Evolutionary conservation across 805 yeast genomes (phyloP), one percentile per base, ranked within the genome.

Genomic region (Lachancea thermotolerans): DNA sequence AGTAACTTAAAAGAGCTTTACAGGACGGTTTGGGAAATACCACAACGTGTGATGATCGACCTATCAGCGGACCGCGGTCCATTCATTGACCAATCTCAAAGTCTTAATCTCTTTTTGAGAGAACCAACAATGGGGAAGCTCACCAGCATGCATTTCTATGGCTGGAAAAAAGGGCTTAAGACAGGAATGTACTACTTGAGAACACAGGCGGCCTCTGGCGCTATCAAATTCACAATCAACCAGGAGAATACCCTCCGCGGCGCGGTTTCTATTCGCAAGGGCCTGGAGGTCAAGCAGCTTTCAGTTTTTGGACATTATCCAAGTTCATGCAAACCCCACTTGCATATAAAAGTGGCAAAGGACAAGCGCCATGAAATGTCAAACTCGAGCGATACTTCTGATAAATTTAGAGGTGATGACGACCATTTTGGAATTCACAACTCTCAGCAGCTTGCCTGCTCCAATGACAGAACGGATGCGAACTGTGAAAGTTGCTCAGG

Each of bases 151-250:
- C 98, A 90, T 65, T 90, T 90, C 73, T 88, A 90, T 64, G 96
- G 95, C 35, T 90, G 98, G 98, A 85, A 84, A 72, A 86, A 84
- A 71, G 98, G 98, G 45, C 75, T 90, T 57, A 90, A 90, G 75
- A 90, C 98, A 8, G 98, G 98, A 55, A 89, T 90, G 91, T 90
- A 90, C 73, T 90, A 90, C 66, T 73, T 90, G 66, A 81, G 97
- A 67, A 89, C 98, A 2, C 95, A 87, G 73, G 96, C 98, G 47
- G 98, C 98, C 27, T 78, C 96, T 31, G 85, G 95, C 41, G 96
- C 98, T 40, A 91, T 91, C 64, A 95, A 91, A 70, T 91, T 89
- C 65, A 84, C 90, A 12, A 72, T 83, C 42, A 85, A 78, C 55
- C 62, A 70, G 77, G 59, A 72, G 87, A 57, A 82, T 49, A 63